Evolutionary conservation across 192 early-diverging fungal species (phyloP).

Genomic region (Blastocladiella britannica): DNA sequence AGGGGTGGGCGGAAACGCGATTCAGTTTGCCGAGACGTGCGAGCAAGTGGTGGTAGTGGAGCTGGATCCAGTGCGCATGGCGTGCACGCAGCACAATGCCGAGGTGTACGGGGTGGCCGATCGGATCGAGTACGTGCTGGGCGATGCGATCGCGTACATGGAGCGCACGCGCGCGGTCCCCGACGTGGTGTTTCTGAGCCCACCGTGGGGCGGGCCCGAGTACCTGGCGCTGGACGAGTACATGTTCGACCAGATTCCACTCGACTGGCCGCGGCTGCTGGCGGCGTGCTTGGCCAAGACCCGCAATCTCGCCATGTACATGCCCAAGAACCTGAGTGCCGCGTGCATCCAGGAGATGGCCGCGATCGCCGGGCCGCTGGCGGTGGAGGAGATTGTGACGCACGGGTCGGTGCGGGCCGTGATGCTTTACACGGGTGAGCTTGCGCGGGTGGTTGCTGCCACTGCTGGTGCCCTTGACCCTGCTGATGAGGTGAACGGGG

Average conservation of each 20-base stretch:
- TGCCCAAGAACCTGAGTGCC: not conserved
- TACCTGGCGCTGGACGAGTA: not conserved
- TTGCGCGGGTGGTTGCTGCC: no score
- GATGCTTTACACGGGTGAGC: not conserved
- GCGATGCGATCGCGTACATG: slow-evolving; percentile 41
- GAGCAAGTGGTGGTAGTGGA: slow-evolving; percentile 83
- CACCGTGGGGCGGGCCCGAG: slow-evolving; percentile 69
- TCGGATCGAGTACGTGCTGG: slow-evolving; percentile 81
- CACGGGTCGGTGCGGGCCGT: not conserved
- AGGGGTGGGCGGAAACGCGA: slow-evolving; percentile 88
- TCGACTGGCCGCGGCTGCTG: not conserved
- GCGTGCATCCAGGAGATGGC: not conserved
- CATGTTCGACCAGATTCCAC: not conserved
- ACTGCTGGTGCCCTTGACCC: no score
- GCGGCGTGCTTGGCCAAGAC: not conserved
- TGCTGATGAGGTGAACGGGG: no score
- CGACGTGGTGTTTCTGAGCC: slow-evolving; percentile 79
- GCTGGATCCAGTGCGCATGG: slow-evolving; percentile 53
- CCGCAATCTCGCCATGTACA: not conserved
- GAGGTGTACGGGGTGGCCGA: slow-evolving; percentile 73
- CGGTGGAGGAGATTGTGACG: not conserved
- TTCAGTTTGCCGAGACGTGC: slow-evolving; percentile 83
- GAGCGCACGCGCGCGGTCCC: slow-evolving; percentile 41
- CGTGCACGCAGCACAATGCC: slow-evolving; percentile 71
- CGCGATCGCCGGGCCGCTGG: not conserved